Conservation (phyloP, 768 basidiomycete genomes). For the Suillus tomentosus region DNA sequence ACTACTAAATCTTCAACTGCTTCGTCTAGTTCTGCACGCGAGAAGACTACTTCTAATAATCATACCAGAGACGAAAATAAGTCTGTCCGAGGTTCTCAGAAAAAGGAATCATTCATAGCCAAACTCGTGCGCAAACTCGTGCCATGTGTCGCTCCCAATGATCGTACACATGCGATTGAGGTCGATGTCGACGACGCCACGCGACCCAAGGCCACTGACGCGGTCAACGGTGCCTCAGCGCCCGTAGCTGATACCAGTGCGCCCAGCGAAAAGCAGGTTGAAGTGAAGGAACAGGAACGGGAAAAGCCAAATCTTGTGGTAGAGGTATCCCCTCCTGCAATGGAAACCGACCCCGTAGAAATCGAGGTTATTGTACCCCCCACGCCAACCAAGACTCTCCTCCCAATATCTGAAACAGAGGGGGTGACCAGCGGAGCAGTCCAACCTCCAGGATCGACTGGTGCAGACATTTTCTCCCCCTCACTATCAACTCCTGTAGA, state of each 20-base stretch:
- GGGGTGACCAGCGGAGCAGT: constrained; percentile 92
- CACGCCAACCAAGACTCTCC: constrained; percentile 45
- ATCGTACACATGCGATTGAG: constrained; percentile 47
- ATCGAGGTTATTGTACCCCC: constrained; percentile 47
- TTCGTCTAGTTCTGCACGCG: constrained; percentile 22
- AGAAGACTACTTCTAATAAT: constrained; percentile 35
- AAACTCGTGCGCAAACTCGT: constrained; percentile 63
- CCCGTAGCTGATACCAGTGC: constrained; percentile 22
- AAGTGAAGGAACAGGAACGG: constrained; percentile 36
- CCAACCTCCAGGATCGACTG: constrained; percentile 85
- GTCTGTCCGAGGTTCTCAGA: constrained; percentile 36
- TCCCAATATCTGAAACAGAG: constrained; percentile 76
- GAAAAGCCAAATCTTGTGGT: constrained; percentile 41
- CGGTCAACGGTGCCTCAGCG: constrained; percentile 22
- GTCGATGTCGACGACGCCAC: constrained; percentile 33
- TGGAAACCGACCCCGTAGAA: constrained; percentile 31
- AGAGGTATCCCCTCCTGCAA: constrained; percentile 17
- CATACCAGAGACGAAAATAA: constrained; percentile 36
- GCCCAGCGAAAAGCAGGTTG: constrained; percentile 33
- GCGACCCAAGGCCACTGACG: constrained; percentile 23
- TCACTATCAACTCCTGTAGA: constrained; percentile 28
- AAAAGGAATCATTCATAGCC: constrained; percentile 58
- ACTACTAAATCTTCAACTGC: constrained; percentile 19
- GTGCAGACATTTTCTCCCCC: constrained; percentile 36
- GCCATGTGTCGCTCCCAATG: constrained; percentile 63